These are phyloP conservation scores for Ustilago crameri DNA, from an alignment of 1,284 basidiomycete species.

Conservation along the genomic window DNA sequence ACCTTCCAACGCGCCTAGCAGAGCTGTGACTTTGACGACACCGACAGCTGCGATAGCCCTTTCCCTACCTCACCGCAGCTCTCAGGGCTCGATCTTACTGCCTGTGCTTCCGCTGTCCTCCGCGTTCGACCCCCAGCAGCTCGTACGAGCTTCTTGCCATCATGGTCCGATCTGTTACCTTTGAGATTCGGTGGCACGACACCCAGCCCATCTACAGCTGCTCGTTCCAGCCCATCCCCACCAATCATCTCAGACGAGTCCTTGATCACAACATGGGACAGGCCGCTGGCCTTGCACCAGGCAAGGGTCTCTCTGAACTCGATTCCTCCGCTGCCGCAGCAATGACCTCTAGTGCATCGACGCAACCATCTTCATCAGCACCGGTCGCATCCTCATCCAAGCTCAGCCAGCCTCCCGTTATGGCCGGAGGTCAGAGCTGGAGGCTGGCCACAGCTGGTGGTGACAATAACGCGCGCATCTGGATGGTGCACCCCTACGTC, in stretches of 20 bases:
- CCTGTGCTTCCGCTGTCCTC: too few species aligned
- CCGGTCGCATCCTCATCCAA: conserved; percentile 39
- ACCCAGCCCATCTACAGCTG: conserved; percentile 67
- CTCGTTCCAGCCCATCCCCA: conserved; percentile 62
- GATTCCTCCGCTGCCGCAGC: conserved; percentile 19
- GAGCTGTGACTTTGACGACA: too few species aligned
- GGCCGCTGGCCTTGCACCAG: conserved; percentile 61
- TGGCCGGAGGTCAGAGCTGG: conserved; percentile 74
- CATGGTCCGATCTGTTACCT: conserved; percentile 67
- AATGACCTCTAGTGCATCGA: conserved; percentile 9
- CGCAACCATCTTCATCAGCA: conserved; percentile 13
- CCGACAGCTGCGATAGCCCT: too few species aligned
- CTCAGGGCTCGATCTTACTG: too few species aligned
- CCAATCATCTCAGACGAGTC: conserved; percentile 56
- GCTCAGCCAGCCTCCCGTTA: conserved; percentile 46
- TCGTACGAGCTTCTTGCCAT: conserved; percentile 8
- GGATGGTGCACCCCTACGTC: conserved; percentile 67
- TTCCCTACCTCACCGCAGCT: too few species aligned
- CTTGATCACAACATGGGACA: conserved; percentile 66
- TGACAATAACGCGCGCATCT: conserved; percentile 87
- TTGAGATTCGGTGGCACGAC: conserved; percentile 68
- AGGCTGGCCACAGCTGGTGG: conserved; percentile 93
- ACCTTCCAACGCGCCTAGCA: too few species aligned
- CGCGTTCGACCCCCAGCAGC: too few species aligned
- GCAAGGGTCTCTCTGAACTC: conserved; percentile 50